Evolutionary conservation across 1,284 basidiomycete genomes (phyloP).

Genomic region (Ustilago bromivora): DNA sequence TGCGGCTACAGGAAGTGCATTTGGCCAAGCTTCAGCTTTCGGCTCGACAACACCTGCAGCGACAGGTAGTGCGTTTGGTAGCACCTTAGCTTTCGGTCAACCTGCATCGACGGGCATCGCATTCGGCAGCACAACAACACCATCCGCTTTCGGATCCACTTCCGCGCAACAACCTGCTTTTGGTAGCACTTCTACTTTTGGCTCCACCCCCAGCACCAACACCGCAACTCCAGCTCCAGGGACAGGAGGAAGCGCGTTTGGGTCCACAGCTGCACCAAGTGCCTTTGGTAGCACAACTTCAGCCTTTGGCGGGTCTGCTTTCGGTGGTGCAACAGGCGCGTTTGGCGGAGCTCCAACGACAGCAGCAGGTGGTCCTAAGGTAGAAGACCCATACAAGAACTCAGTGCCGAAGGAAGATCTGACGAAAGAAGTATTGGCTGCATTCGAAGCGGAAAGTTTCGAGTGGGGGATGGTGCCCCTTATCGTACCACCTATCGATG

Average conservation of each 20-base stretch:
- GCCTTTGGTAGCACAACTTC: slow-evolving; percentile 19
- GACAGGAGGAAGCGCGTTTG: background rate
- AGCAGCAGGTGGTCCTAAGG: background rate
- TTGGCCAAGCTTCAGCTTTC: slow-evolving; percentile 22
- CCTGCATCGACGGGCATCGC: slow-evolving; percentile 11
- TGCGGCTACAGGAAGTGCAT: slow-evolving; percentile 7
- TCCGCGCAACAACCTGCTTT: slow-evolving; percentile 3
- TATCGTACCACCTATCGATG: slow-evolving; percentile 47
- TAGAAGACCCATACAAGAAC: slow-evolving; percentile 28
- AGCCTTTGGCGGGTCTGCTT: slow-evolving; percentile 13
- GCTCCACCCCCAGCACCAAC: slow-evolving; percentile 15
- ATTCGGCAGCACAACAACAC: slow-evolving; percentile 16
- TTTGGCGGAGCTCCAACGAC: slow-evolving; percentile 3
- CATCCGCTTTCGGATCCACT: slow-evolving; percentile 17
- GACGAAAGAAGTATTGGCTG: slow-evolving; percentile 21
- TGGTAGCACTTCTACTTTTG: slow-evolving; percentile 18
- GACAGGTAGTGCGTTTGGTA: slow-evolving; percentile 14
- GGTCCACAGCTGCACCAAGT: slow-evolving; percentile 8
- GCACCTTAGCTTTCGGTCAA: slow-evolving; percentile 13
- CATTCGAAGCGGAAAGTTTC: slow-evolving; percentile 31
- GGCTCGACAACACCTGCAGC: slow-evolving; percentile 17
- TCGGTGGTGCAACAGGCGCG: slow-evolving; percentile 7
- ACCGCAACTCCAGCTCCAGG: background rate
- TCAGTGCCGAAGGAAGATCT: slow-evolving; percentile 32
- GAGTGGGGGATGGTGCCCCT: slow-evolving; percentile 42